These are phyloP conservation scores for Microdochium nivale DNA, from an alignment of 2,329 filamentous ascomycete genomes.

Conservation along the genomic window DNA sequence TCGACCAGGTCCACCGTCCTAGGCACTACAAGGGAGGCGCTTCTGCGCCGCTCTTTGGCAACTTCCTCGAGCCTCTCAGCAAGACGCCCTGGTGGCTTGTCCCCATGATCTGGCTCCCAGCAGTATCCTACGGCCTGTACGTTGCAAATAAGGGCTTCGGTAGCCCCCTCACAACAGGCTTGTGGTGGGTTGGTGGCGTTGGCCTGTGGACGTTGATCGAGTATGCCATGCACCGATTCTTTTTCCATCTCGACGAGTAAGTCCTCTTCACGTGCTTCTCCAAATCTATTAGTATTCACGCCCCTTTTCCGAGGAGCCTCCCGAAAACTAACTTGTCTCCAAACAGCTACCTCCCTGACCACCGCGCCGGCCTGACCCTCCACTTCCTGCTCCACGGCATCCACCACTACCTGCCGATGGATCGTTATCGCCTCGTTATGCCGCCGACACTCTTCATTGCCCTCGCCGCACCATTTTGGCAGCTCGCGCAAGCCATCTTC, in stretches of 20 bases:
- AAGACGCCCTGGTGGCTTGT: conserved; percentile 93
- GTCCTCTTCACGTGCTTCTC: conserved; percentile 22
- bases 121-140: conserved; percentile 62
- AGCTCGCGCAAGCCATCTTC: conserved; percentile 75
- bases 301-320: not conserved
- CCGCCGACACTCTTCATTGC: conserved; percentile 79
- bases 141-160: conserved; percentile 54
- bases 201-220: conserved; percentile 84
- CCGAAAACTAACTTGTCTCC: conserved; percentile 17
- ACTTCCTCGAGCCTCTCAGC: conserved; percentile 95
- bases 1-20: conserved; percentile 91
- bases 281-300: too few relatives aligned
- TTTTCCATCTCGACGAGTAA: conserved; percentile 92
- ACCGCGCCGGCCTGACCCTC: conserved; percentile 72
- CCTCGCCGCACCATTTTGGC: conserved; percentile 86
- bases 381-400: conserved; percentile 96
- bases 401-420: conserved; percentile 99
- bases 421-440: conserved; percentile 95
- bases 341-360: conserved; percentile 75
- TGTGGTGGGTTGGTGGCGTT: conserved; percentile 64
- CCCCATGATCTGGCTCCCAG: conserved; percentile 78
- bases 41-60: conserved; percentile 91
- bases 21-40: conserved; percentile 91
- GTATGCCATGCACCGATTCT: conserved; percentile 77
- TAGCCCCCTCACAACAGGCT: conserved; percentile 34